Evolutionary conservation across 441 rosid genomes (phyloP).

Genomic region (Euphorbia corollata): DNA sequence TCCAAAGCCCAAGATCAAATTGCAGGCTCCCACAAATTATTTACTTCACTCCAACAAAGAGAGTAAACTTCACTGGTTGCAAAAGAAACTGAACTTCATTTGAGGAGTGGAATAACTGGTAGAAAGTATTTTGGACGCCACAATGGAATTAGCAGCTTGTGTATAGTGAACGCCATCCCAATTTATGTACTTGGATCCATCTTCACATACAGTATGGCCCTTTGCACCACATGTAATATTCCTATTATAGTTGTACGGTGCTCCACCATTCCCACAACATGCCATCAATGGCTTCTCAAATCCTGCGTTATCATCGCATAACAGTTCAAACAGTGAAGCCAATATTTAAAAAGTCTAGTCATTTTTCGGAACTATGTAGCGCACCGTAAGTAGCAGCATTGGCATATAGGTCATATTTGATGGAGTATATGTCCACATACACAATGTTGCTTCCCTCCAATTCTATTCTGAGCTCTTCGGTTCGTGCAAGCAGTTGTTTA

Average conservation of each 20-base stretch:
- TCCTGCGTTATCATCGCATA: conserved; percentile 26
- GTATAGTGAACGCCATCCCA: conserved; percentile 74
- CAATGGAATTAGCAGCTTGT: conserved; percentile 48
- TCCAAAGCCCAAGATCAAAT: background rate
- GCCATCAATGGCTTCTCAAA: conserved; percentile 51
- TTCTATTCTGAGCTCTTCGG: conserved; percentile 25
- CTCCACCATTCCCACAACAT: conserved; percentile 51
- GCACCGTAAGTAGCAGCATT: conserved; percentile 36
- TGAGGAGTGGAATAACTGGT: conserved; percentile 33
- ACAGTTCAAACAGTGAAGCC: background rate
- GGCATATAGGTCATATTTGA: conserved; percentile 42
- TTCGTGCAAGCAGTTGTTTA: conserved; percentile 27
- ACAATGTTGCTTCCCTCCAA: conserved; percentile 25
- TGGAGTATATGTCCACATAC: conserved; percentile 31
- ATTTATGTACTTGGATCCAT: conserved; percentile 34
- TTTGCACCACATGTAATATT: conserved; percentile 35
- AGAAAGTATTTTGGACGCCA: conserved; percentile 36
- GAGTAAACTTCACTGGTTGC: background rate
- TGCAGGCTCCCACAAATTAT: background rate
- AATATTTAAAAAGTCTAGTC: background rate
- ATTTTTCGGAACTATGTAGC: background rate
- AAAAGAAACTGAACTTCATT: conserved; percentile 28
- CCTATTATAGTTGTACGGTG: conserved; percentile 43
- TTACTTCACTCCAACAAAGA: no score
- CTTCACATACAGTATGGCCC: conserved; percentile 35